phyloP scores from a whole-genome alignment of 1,139 yeast species.

The Suhomyces guaymorum region DNA sequence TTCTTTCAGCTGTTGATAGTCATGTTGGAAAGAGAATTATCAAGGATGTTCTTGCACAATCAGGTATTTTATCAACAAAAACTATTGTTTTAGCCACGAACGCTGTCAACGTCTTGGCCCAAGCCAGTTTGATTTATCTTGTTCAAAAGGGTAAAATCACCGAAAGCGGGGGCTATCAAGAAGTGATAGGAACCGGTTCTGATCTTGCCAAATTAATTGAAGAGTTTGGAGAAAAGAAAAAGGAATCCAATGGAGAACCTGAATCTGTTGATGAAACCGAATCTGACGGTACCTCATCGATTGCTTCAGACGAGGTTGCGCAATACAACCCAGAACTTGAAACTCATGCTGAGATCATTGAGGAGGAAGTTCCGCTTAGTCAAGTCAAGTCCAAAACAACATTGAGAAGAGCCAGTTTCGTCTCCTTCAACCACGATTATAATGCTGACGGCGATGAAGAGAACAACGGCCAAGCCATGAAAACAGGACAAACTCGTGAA shows the following conservation, averaged over 20 bases:
- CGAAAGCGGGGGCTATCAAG: slow-evolving; percentile 20
- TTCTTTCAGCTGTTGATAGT: slow-evolving; percentile 29
- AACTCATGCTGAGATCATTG: slow-evolving; percentile 1
- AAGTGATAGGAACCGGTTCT: slow-evolving; percentile 22
- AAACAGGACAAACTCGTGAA: slow-evolving; percentile 25
- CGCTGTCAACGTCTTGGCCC: slow-evolving; percentile 22
- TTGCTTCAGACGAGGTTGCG: slow-evolving; percentile 8
- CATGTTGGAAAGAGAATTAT: slow-evolving; percentile 28
- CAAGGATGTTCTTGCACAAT: slow-evolving; percentile 17
- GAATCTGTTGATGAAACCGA: slow-evolving; percentile 42
- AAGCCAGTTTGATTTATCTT: slow-evolving; percentile 21
- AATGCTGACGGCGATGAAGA: slow-evolving; percentile 21
- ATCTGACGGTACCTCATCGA: slow-evolving; percentile 44
- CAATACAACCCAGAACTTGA: slow-evolving; percentile 5
- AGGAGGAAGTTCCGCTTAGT: slow-evolving; percentile 3
- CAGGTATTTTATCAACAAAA: slow-evolving; percentile 23
- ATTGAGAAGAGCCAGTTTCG: slow-evolving; percentile 21
- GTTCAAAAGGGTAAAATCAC: slow-evolving; percentile 19
- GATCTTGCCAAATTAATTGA: slow-evolving; percentile 27
- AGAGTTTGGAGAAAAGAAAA: slow-evolving; percentile 25
- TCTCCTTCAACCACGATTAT: slow-evolving; percentile 25
- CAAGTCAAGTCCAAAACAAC: slow-evolving; percentile 6
- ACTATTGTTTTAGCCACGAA: slow-evolving; percentile 28
- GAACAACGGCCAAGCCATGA: slow-evolving; percentile 18
- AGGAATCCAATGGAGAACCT: slow-evolving; percentile 19